Evolutionary conservation across 129 eudicot genomes (phyloP), one percentile per base, ranked within the genome.

Genomic region (Ambrosia trifida): DNA sequence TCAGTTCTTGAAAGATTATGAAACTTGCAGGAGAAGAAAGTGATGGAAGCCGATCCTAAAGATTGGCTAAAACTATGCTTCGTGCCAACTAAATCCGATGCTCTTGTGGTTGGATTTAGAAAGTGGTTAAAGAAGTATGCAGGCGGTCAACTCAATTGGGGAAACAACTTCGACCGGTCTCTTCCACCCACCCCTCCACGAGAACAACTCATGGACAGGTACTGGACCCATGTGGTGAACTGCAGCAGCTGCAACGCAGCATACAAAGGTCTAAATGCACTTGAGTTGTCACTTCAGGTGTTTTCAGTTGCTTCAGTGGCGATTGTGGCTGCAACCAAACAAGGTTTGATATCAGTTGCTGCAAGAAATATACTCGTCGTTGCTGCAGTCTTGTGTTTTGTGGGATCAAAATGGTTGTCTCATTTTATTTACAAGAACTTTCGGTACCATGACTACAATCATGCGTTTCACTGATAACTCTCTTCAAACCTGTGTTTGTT

Each of bases 61-160:
- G 84, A 88, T 72, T 91, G 97, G 97, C 88, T 84, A 44, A 91
- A 88, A 81, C 68, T 84, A 36, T 82, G 90, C 81, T 91, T 71
- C 64, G 85, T 91, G 63, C 97, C 97, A 28, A 88, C 97, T 53
- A 91, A 88, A 74, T 66, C 97, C 24, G 97, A 91, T 74, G 92
- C 88, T 20, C 73, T 68, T 66, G 90, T 88, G 47, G 87, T 84
- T 18, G 77, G 86, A 5, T 91, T 82, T 64, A 84, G 97, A 84
- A 91, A 79, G 69, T 91, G 96, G 97, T 54, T 91, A 62, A 91
- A 91, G 66, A 85, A 85, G 68, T 91, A 87, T 69, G 66, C 86
- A 20, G 87, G 79, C 4, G 84, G 90, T 28, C 81, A 83, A 82
- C 71, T 88, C 65, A 85, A 82, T 57, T 91, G 96, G 96, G 72